Evolutionary conservation across 306 rosid genomes (phyloP).

Genomic region (Begonia loranthoides): DNA sequence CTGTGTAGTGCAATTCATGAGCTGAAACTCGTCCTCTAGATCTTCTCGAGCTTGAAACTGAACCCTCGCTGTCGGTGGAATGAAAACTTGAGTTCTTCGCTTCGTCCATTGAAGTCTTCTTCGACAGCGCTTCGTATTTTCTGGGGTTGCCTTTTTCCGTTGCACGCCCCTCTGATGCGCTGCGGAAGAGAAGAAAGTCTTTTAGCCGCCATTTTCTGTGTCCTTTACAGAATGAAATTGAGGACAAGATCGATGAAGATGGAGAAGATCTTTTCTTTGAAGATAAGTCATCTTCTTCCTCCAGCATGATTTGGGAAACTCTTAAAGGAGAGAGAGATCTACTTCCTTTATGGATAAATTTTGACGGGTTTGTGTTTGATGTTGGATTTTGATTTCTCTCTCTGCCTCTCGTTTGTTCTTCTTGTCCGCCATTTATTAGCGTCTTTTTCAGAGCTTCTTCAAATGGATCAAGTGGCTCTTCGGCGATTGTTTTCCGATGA

Average conservation of each 20-base stretch:
- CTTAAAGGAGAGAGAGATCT: constrained; percentile 73
- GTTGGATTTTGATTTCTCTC: constrained; percentile 12
- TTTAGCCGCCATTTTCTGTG: constrained; percentile 59
- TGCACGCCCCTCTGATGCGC: constrained; percentile 81
- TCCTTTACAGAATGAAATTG: constrained; percentile 51
- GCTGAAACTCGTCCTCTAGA: constrained; percentile 54
- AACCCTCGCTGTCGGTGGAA: constrained; percentile 50
- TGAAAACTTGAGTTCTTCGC: constrained; percentile 57
- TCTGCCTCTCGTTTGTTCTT: constrained; percentile 30
- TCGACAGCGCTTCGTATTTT: constrained; percentile 31
- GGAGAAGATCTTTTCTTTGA: constrained; percentile 18
- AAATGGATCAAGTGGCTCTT: constrained; percentile 32
- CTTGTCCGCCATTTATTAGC: neutral
- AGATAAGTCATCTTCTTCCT: constrained; percentile 18
- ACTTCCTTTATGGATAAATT: constrained; percentile 29
- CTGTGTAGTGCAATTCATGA: constrained; percentile 71
- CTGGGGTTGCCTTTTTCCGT: constrained; percentile 40
- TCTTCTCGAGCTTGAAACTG: constrained; percentile 46
- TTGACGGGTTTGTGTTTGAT: neutral
- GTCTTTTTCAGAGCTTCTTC: constrained; percentile 30
- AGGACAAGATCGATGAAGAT: constrained; percentile 33
- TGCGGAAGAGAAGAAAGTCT: constrained; percentile 62
- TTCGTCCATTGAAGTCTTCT: constrained; percentile 34
- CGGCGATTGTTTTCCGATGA: constrained; percentile 18
- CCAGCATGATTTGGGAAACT: constrained; percentile 38